Percentiles rank a stretch among this genome's conserved stretches.
These are phyloP conservation scores for Centrapalus pauciflorus DNA, from an alignment of 129 eudicot genomes.

Conservation along the genomic window DNA sequence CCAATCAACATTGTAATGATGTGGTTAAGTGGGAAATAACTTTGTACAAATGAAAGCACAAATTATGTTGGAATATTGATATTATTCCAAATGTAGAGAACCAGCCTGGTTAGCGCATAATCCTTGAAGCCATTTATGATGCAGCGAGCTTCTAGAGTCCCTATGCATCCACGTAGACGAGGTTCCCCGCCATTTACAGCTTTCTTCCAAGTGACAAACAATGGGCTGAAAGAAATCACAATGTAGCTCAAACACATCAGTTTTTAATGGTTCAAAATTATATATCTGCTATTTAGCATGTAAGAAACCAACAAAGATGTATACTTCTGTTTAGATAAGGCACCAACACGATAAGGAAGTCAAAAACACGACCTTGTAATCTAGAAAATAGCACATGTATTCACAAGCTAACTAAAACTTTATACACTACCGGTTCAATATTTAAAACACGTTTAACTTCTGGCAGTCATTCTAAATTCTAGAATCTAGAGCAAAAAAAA, in stretches of 20 bases:
- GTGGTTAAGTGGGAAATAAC: too few relatives aligned
- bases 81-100: conserved; percentile 1
- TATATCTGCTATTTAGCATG: not conserved
- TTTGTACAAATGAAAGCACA: not conserved
- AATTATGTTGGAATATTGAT: not conserved
- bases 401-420: too few relatives aligned
- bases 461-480: not conserved
- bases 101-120: conserved; percentile 86
- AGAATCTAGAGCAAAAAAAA: not conserved
- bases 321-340: too few relatives aligned
- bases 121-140: conserved; percentile 73
- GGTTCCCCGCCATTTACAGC: conserved; percentile 78
- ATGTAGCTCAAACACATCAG: not conserved
- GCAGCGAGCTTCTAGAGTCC: conserved; percentile 76
- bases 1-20: not conserved
- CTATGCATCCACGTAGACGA: conserved; percentile 92
- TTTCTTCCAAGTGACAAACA: conserved; percentile 96
- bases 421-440: too few relatives aligned
- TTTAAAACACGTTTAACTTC: not conserved
- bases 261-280: too few relatives aligned
- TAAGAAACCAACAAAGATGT: too few relatives aligned
- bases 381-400: too few relatives aligned
- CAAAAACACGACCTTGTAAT: too few relatives aligned
- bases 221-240: conserved; percentile 79
- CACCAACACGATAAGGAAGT: too few relatives aligned